Percentiles rank a stretch among this genome's conserved stretches.
These are phyloP conservation scores for Mortierella claussenii DNA, from an alignment of 192 early-diverging fungal genomes.

Conservation along the genomic window DNA sequence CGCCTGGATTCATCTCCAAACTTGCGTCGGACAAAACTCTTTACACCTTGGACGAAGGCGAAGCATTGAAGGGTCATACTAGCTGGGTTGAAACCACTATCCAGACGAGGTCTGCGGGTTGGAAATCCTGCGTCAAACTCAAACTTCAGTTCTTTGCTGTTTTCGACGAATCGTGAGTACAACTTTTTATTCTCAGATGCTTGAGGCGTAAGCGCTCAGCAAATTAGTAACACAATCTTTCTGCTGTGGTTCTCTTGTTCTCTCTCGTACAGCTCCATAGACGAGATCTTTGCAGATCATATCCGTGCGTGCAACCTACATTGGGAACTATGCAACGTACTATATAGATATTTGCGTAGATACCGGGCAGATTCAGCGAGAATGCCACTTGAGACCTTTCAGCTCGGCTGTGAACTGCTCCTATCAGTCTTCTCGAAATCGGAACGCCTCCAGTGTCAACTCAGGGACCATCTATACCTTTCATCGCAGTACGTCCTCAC, in stretches of 20 bases:
- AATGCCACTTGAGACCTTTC: conserved; percentile 20
- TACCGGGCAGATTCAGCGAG: conserved; percentile 23
- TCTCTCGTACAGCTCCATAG: conserved; percentile 14
- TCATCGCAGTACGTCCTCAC: too few relatives aligned
- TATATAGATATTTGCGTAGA: conserved; percentile 20
- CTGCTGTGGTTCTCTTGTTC: too few relatives aligned
- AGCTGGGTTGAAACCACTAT: conserved; percentile 37
- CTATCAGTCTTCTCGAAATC: conserved; percentile 35
- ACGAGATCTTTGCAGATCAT: conserved; percentile 27
- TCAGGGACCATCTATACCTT: conserved; percentile 37
- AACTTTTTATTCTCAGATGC: background rate
- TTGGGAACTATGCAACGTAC: conserved; percentile 31
- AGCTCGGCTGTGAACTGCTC: conserved; percentile 29
- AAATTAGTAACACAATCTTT: too few relatives aligned
- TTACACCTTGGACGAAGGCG: background rate
- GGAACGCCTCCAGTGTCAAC: conserved; percentile 2
- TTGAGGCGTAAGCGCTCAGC: too few relatives aligned
- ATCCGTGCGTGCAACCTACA: conserved; percentile 23
- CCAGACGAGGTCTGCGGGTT: background rate
- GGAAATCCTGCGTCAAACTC: conserved; percentile 43
- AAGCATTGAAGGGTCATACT: background rate
- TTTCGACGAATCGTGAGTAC: conserved; percentile 29
- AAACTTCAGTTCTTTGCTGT: conserved; percentile 45
- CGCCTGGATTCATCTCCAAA: background rate
- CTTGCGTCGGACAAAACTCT: background rate